phyloP scores from a whole-genome alignment of 768 basidiomycete genomes.

The Termitomyces sp. region DNA sequence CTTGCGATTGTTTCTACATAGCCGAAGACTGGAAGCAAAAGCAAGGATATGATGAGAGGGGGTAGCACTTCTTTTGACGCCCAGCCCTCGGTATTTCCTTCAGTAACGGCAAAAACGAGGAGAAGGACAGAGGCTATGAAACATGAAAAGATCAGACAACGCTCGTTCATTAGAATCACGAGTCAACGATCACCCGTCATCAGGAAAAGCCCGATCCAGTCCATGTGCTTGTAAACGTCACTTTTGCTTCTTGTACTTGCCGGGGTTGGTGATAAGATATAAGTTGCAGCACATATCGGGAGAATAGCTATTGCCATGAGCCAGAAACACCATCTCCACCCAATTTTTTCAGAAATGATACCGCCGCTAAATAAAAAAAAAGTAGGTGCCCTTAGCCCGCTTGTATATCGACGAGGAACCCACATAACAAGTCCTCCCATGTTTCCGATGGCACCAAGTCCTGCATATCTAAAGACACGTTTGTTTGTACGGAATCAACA shows the following conservation, averaged over 20 bases:
- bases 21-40: conserved; percentile 31
- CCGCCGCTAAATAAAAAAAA: conserved; percentile 31
- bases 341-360: conserved; percentile 27
- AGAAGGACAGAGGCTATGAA: conserved; percentile 21
- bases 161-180: conserved; percentile 7
- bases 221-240: conserved; percentile 6
- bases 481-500: neutral
- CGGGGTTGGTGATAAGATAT: conserved; percentile 18
- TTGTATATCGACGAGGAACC: neutral
- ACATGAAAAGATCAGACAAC: neutral
- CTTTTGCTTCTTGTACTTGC: conserved; percentile 17
- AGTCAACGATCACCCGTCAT: conserved; percentile 16
- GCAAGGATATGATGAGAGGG: conserved; percentile 37
- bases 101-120: conserved; percentile 31
- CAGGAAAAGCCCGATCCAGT: conserved; percentile 16
- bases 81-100: conserved; percentile 44
- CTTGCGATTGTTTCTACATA: conserved; percentile 9
- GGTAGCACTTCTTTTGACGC: conserved; percentile 30
- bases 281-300: conserved; percentile 21
- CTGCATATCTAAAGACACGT: conserved; percentile 31
- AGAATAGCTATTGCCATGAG: conserved; percentile 32
- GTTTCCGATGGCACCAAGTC: conserved; percentile 37
- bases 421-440: conserved; percentile 12
- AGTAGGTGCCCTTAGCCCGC: neutral
- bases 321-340: conserved; percentile 46